Conservation (phyloP, 352 stramenopile genomes). For the Elongisporangium prolatum region DNA sequence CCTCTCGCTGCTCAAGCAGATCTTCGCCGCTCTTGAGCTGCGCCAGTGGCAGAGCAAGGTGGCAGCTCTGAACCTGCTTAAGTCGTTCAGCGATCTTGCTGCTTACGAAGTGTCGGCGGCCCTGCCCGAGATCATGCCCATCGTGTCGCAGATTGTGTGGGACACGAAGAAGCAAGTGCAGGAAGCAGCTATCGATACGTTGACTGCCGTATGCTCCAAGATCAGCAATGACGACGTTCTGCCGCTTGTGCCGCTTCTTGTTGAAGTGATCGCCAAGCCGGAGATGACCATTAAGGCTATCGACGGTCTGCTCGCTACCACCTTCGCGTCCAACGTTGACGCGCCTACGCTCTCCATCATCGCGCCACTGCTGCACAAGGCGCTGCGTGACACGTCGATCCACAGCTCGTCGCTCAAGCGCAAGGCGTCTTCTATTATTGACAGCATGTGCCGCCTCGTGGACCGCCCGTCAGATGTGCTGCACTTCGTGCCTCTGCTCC, state of each 20-base stretch:
- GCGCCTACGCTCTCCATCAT: constrained; percentile 88
- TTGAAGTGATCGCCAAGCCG: constrained; percentile 90
- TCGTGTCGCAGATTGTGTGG: constrained; percentile 87
- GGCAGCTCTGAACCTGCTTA: constrained; percentile 73
- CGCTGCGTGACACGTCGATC: constrained; percentile 89
- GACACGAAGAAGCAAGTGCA: constrained; percentile 94
- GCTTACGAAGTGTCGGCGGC: constrained; percentile 69
- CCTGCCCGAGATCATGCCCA: constrained; percentile 89
- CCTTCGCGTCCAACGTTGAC: constrained; percentile 91
- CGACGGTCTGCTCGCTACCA: constrained; percentile 88
- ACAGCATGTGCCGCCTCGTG: constrained; percentile 91
- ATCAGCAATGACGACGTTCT: constrained; percentile 90
- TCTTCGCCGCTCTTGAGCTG: constrained; percentile 53
- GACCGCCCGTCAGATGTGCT: constrained; percentile 84
- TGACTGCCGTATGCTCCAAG: constrained; percentile 84
- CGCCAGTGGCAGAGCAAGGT: constrained; percentile 89
- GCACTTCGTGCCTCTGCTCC: constrained; percentile 88
- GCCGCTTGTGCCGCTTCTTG: constrained; percentile 85
- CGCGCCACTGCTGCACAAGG: constrained; percentile 86
- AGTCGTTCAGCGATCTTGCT: constrained; percentile 59
- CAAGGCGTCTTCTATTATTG: constrained; percentile 90
- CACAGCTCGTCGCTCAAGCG: constrained; percentile 91
- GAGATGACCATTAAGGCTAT: constrained; percentile 90
- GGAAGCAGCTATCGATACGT: constrained; percentile 57
- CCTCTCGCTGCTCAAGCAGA: constrained; percentile 46